Base-by-base conservation (phyloP, 1,139 yeast species). In the Insectozyma bohioensis region DNA sequence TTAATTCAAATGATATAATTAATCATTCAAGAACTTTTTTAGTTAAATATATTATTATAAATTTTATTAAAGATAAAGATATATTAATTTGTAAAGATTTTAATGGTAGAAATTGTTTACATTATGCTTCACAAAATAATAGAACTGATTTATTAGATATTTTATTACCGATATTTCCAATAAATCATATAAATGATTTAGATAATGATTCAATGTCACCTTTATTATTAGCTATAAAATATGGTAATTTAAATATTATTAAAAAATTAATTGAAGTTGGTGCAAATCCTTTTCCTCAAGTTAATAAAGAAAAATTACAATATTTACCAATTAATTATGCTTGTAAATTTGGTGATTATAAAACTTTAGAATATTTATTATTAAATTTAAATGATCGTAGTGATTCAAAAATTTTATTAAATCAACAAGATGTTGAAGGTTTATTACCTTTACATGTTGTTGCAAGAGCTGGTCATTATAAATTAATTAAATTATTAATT, bases 291-390 rank as follows among this genome's bases (percentile, higher is more conserved):
- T 72, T 72, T 32, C 85, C 87, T 1, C 58, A 58, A 36, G 64
- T 66, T 26, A 65, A 63, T 42, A 79, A 75, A 25, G 60, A 62
- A 14, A 70, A 63, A 37, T 68, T 76, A 17, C 77, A 72, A 42
- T 87, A 88, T 51, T 72, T 87, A 28, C 97, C 98, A 1, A 67
- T 92, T 25, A 87, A 86, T 49, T 78, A 85, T 52, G 97, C 97
- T 1, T 92, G 98, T 56, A 84, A 85, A 49, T 75, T 78, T 41
- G 97, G 97, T 6, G 80, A 85, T 45, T 75, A 72, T 44, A 77
- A 76, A 37, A 83, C 87, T 3, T 82, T 87, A 14, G 76, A 82
- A 45, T 66, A 78, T 40, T 61, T 88, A 14, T 61, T 68, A 32
- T 52, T 70, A 30, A 44, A 59, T 37, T 45, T 58, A 42, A 38